Evolutionary conservation across 2,329 filamentous ascomycete species (phyloP), one percentile per base, ranked within the genome.

Genomic region (Ploettnerulaceae sp.): DNA sequence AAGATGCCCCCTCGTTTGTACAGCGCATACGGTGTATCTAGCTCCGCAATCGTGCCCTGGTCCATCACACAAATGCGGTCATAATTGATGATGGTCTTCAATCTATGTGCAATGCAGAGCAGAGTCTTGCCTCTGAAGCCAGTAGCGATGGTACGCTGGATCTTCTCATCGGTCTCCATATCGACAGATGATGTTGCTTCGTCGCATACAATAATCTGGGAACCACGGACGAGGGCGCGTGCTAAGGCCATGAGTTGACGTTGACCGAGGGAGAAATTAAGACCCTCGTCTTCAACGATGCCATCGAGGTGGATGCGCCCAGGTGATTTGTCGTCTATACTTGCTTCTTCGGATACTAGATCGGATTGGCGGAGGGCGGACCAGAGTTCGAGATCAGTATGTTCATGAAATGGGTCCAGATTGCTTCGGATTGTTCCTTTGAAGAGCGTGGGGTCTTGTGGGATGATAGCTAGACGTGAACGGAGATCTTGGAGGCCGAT

Each of bases 31-130:
- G 93, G 93, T 11, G 77, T 76, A 61, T 86, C 93, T 53, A 97
- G 72, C 74, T 97, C 90, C 0, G 86, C 88, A 61, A 98, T 96
- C 12, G 70, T 69, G 0, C 93, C 93, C 34, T 82, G 76, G 60
- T 97, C 91, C 90, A 98, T 95, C 57, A 98, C 93, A 60, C 89
- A 91, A 63, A 98, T 95, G 36, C 91, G 81, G 66, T 98, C 91
- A 66, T 97, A 97, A 21, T 83, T 82, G 52, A 97, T 84, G 53
- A 98, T 95, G 1, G 93, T 97, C 61, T 88, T 84, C 59, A 97
- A 72, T 4, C 91, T 77, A 67, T 97, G 91, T 5, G 91, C 91
- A 64, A 97, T 96, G 67, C 89, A 95, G 17, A 97, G 71, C 36
- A 97, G 69, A 2, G 91, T 96, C 72, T 86, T 88, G 49, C 89